These are phyloP conservation scores for Rhizopogon sp. DNA, from an alignment of 768 basidiomycete genomes.

Conservation along the genomic window DNA sequence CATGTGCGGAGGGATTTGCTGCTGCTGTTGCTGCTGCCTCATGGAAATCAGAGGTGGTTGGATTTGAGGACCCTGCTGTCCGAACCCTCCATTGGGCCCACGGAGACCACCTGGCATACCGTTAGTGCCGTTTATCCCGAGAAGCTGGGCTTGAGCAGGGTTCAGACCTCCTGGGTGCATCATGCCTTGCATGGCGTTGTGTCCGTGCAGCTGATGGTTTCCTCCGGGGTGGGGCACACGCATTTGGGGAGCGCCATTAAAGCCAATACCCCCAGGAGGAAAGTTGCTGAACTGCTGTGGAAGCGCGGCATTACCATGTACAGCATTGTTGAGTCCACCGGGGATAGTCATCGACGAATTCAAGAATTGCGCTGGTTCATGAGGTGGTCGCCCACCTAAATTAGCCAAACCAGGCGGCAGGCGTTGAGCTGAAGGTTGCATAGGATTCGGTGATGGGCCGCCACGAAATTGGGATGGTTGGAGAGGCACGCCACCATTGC, in stretches of 20 bases:
- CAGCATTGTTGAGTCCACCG: constrained; percentile 38
- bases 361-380: constrained; percentile 65
- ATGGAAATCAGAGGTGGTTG: constrained; percentile 25
- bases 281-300: constrained; percentile 54
- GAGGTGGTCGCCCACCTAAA: constrained; percentile 76
- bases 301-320: constrained; percentile 42
- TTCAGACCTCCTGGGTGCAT: constrained; percentile 50
- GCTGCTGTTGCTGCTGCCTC: constrained; percentile 43
- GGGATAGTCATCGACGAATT: constrained; percentile 38
- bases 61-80: constrained; percentile 26
- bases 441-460: constrained; percentile 57
- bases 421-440: constrained; percentile 47
- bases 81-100: constrained; percentile 39
- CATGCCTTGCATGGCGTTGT: constrained; percentile 47
- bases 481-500: constrained; percentile 49
- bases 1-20: constrained; percentile 51
- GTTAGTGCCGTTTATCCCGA: constrained; percentile 41
- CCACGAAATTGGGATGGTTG: constrained; percentile 66
- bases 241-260: constrained; percentile 36
- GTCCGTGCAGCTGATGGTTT: constrained; percentile 44
- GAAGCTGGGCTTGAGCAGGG: constrained; percentile 42
- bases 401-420: constrained; percentile 80
- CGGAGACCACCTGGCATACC: constrained; percentile 42
- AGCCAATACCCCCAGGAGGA: constrained; percentile 39
- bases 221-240: constrained; percentile 45